Evolutionary conservation across 2,329 filamentous ascomycete species (phyloP).

Genomic region (Calonectria pseudoreteaudii): DNA sequence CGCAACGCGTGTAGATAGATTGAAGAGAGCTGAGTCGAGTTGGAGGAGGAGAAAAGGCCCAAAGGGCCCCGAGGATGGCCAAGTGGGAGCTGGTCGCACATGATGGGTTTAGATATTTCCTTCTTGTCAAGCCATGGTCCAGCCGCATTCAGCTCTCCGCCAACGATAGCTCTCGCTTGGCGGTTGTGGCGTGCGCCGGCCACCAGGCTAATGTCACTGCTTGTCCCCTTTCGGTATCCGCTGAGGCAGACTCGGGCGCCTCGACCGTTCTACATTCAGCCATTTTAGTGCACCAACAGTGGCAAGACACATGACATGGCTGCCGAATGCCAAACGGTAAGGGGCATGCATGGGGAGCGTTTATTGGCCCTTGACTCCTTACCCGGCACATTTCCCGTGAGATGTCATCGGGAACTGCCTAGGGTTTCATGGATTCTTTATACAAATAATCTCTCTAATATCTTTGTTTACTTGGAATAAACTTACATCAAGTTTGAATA

Average conservation of each 20-base stretch:
- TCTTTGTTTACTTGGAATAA: too few relatives aligned
- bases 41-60: neutral
- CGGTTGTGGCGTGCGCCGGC: neutral
- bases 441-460: too few relatives aligned
- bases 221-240: neutral
- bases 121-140: neutral
- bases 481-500: too few relatives aligned
- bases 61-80: neutral
- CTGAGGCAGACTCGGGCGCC: slow-evolving; percentile 12
- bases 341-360: neutral
- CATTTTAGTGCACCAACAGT: neutral
- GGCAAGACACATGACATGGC: neutral
- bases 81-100: neutral
- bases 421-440: neutral
- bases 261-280: neutral
- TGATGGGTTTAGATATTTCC: neutral
- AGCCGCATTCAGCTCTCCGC: neutral
- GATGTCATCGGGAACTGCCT: neutral
- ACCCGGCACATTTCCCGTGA: neutral
- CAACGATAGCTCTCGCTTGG: neutral
- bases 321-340: neutral
- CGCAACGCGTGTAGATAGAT: neutral
- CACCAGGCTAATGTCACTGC: neutral
- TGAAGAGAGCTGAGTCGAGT: neutral
- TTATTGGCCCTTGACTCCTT: neutral